A percentile compares a stretch with the other conserved stretches of the same genome.
Evolutionary conservation across 768 basidiomycete species (phyloP).

Genomic region (Krasilnikovozyma curviuscula): DNA sequence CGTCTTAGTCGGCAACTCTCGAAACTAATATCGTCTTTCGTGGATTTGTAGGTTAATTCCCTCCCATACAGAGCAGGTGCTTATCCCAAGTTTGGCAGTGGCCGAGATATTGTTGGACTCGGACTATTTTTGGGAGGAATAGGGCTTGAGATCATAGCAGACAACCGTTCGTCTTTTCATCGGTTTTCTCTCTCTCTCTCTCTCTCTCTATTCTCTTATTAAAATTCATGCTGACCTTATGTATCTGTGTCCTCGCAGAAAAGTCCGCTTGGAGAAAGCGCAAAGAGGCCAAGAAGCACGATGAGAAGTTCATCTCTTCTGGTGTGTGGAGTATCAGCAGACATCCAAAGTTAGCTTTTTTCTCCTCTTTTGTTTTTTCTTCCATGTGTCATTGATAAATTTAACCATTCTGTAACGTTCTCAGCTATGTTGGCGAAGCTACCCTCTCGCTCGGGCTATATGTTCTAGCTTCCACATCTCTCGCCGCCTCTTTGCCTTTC

Average conservation of each 20-base stretch:
- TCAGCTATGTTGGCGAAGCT: slow-evolving; percentile 52
- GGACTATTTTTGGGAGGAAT: too few relatives aligned
- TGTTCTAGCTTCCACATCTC: slow-evolving; percentile 35
- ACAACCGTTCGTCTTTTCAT: background rate
- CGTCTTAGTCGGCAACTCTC: too few relatives aligned
- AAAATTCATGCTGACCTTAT: slow-evolving; percentile 37
- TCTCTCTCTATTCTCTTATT: background rate
- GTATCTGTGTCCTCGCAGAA: slow-evolving; percentile 34
- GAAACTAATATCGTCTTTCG: too few relatives aligned
- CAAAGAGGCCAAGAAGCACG: slow-evolving; percentile 44
- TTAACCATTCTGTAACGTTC: background rate
- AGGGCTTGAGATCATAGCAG: too few relatives aligned
- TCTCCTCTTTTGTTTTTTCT: background rate
- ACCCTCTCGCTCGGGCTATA: slow-evolving; percentile 51
- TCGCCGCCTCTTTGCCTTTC: slow-evolving; percentile 16
- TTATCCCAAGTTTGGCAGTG: too few relatives aligned
- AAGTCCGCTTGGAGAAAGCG: slow-evolving; percentile 43
- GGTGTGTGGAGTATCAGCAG: slow-evolving; percentile 50
- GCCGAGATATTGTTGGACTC: too few relatives aligned
- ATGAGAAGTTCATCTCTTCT: slow-evolving; percentile 47
- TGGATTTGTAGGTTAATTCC: too few relatives aligned
- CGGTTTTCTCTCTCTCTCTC: background rate
- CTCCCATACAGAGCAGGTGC: too few relatives aligned
- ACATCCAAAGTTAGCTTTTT: slow-evolving; percentile 45
- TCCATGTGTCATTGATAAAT: background rate